These are phyloP conservation scores for Fusarium sp. DNA, from an alignment of 2,329 filamentous ascomycete species.

Conservation along the genomic window DNA sequence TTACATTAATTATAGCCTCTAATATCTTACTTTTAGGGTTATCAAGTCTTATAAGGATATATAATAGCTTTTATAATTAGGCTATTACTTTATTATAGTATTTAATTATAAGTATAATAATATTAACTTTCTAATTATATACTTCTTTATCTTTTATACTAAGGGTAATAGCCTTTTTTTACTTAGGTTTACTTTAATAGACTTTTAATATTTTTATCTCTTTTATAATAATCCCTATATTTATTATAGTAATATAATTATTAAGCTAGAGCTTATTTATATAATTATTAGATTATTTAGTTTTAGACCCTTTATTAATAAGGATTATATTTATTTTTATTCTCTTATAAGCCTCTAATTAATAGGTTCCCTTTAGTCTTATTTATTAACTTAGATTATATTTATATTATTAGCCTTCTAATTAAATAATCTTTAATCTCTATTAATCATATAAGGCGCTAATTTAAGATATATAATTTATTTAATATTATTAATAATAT, in stretches of 20 bases:
- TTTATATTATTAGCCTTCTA: neutral
- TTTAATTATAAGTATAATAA: neutral
- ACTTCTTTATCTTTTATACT: neutral
- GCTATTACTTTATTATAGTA: neutral
- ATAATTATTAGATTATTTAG: too few relatives aligned
- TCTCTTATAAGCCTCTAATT: too few relatives aligned
- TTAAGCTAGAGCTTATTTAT: too few relatives aligned
- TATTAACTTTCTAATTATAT: neutral
- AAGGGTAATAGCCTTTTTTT: too few relatives aligned
- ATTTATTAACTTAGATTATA: neutral
- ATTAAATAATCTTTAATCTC: neutral
- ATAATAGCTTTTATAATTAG: neutral
- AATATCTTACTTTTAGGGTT: neutral
- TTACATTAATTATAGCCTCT: neutral
- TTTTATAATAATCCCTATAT: too few relatives aligned
- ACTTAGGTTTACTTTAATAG: rapidly evolving
- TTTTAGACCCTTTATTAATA: too few relatives aligned
- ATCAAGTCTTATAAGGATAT: neutral
- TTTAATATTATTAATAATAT: too few relatives aligned
- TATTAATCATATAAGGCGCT: neutral
- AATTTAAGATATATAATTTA: too few relatives aligned
- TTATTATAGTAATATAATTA: too few relatives aligned
- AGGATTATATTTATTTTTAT: too few relatives aligned
- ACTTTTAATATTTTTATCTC: too few relatives aligned
- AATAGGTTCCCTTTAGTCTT: too few relatives aligned